Base-by-base conservation (phyloP, 257 asterid genomes). In the Striga asiatica region DNA sequence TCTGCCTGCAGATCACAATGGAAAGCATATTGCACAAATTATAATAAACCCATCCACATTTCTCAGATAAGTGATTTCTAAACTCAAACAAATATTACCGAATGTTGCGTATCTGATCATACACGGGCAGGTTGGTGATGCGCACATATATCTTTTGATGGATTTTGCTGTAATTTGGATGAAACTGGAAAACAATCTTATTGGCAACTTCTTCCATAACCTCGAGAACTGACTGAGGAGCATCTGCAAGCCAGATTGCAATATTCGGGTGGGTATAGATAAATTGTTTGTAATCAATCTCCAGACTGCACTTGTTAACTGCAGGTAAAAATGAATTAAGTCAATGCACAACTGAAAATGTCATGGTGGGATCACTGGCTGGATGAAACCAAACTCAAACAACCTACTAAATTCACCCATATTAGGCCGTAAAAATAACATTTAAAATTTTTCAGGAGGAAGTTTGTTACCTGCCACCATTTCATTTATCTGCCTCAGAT, bases 231-330 rank as follows among this genome's bases (percentile, higher is more conserved):
- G 98, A 79, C 47, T 84, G 94, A 6, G 98, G 98, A n/a, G 97
- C 97, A 67, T 92, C 97, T 16, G 97, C 98, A 58, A 92, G 85
- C 98, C 97, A 92, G 71, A 92, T 84, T 25, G 98, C 98, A 60
- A 92, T 88, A 72, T 92, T 88, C 13, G 94, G 95, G 59, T 80
- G 97, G 75, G 79, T 66, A 65, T 66, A 74, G 52, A 82, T 84
- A 72, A 92, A 92, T 65, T 92, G 97, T 7, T 75, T 88, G 84
- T 92, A 92, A 74, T 88, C 93, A 64, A 92, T 87, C 80, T 88
- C 97, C 41, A 92, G 98, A 84, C 97, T 87, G 28, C 98, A 92
- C 74, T 82, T 84, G 78, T 92, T 88, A 65, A 75, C 98, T 92
- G 97, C 79, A 73, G 32, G 50, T 22, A 61, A 2, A 56, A 61